Percentiles rank a stretch among this genome's conserved stretches.
Conservation (phyloP, 306 rosid genomes). For the Inga laurina region DNA sequence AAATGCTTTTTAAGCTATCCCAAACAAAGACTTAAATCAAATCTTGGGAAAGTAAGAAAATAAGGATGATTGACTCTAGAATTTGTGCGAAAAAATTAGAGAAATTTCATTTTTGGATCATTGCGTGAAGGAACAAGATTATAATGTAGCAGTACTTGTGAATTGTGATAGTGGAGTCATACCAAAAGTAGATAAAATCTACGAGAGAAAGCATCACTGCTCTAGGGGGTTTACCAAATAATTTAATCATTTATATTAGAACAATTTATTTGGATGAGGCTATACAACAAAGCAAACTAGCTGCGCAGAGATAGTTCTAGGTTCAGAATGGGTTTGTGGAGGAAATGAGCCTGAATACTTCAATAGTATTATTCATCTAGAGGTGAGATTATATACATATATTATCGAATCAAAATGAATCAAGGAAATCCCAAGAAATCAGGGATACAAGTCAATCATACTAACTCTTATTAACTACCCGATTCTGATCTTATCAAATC, state of each 20-base stretch:
- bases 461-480: too few relatives aligned
- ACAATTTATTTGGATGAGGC: not conserved
- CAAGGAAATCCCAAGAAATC: too few relatives aligned
- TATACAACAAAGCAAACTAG: not conserved
- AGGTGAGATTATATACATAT: too few relatives aligned
- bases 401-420: too few relatives aligned
- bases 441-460: too few relatives aligned
- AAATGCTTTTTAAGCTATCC: too few relatives aligned
- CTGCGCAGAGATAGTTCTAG: not conserved
- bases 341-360: too few relatives aligned
- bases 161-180: not conserved
- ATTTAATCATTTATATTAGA: not conserved
- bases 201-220: conserved; percentile 5
- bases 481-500: too few relatives aligned
- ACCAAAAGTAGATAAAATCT: not conserved
- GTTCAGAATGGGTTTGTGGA: not conserved
- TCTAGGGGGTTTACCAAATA: not conserved
- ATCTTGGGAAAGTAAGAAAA: conserved; percentile 4
- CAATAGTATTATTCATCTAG: too few relatives aligned
- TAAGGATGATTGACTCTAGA: not conserved
- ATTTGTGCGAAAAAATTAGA: not conserved
- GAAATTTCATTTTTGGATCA: not conserved
- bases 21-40: not conserved
- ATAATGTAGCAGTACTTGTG: not conserved
- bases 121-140: conserved; percentile 2